Base-by-base conservation (phyloP, 305 asterid genomes). In the Caryopteris hybrid region DNA sequence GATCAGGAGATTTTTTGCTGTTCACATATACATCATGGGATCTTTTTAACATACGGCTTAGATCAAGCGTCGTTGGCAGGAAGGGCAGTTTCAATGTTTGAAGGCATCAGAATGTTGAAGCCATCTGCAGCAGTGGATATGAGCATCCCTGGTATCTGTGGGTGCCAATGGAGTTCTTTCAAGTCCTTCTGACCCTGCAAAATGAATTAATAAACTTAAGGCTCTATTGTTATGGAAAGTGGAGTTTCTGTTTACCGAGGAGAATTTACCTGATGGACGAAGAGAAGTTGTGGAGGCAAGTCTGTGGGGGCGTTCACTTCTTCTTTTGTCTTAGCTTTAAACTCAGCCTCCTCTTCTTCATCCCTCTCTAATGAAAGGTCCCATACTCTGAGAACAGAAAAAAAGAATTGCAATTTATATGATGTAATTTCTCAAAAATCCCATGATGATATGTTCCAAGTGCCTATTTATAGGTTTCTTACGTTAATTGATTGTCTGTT, bases 121-220 rank as follows among this genome's bases (percentile, higher is more conserved):
- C 97, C 95, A 79, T 93, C 97, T 18, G 95, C 84, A 1, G 97
- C 96, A 0, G 97, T 93, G 45, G 92, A 85, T 43, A 90, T 63
- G 60, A 90, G 65, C 99, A 90, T 93, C 67, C 96, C 99, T n/a
- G 95, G 99, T 46, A 93, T 84, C 81, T 87, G 97, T 20, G 95
- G 59, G 65, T 93, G 96, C 99, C 97, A 93, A 29, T 87, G 99
- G 52, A 93, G 74, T 78, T 93, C 99, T 78, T 90, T 93, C 92
- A 90, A 83, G 80, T 90, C 95, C 83, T 85, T 90, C 72, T 88
- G 99, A 10, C 99, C 97, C 99, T 93, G 96, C 79, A 61, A 12
- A 5, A 23, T 18, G 20, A 21, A 62, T 38, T 27, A 42, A 12
- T 36, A 41, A 36, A 7, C 14, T 14, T 52, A 16, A 45, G 22